Base-by-base conservation (phyloP, 2,329 filamentous ascomycete genomes). In the Xenoacremonium recifei region DNA sequence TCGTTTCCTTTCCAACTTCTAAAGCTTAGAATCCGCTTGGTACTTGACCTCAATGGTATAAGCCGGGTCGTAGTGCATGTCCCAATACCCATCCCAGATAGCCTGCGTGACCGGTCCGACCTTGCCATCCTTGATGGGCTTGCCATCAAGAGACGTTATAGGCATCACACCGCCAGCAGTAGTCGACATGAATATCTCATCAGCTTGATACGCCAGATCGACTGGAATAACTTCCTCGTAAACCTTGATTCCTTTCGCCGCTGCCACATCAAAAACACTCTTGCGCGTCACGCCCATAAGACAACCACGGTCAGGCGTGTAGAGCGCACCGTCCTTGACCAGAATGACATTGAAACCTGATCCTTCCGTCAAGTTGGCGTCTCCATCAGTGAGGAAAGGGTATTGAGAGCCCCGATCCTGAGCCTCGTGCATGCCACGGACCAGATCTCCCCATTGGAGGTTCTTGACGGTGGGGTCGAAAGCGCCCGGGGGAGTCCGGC, bases 101-200 rank as follows among this genome's bases (percentile, higher is more conserved):
- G 53, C 61, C 54, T 59, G 66, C 1, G 74, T 76, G 12, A 76
- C 54, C 2, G 67, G 61, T 0, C 74, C 73, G 18, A 75, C 42
- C 49, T 67, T 63, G 1, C 72, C 73, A 40, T 60, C 60, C 3
- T 61, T 63, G 0, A 77, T 58, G 0, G 62, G 60, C 38, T 63
- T 48, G 0, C 66, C 72, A 50, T 77, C 74, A 3, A 77, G 55
- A 0, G 39, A 44, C 0, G 70, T 74, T 19, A 77, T 74, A 1
- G 73, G 73, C 73, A 77, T 77, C n/a, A 77, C 66, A 0, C 74
- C 74, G 2, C 74, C 74, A 0, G 74, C 73, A 12, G 74, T 77
- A 0, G 73, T 77, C 45, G 66, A 75, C 72, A 76, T 75, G 21
- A 77, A 68, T 4, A 76, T 64, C 58, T 77, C 74, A 42, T 77